These are phyloP conservation scores for Eremothecium sinecaudum DNA, from an alignment of 1,139 yeast species.

Conservation along the genomic window DNA sequence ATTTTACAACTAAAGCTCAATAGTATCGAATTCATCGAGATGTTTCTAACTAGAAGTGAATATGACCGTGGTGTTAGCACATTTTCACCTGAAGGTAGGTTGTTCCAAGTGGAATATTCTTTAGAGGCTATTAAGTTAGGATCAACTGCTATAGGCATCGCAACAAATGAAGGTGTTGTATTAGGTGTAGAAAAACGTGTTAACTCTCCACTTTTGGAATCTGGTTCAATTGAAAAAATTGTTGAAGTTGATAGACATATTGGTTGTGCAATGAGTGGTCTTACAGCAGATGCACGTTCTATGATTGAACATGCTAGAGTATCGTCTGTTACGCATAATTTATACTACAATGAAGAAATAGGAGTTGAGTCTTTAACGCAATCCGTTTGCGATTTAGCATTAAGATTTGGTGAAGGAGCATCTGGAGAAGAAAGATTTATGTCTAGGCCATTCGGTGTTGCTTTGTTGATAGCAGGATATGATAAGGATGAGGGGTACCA, in stretches of 20 bases:
- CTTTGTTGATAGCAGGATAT: conserved; percentile 87
- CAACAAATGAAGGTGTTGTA: conserved; percentile 94
- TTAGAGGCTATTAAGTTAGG: conserved; percentile 91
- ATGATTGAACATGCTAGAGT: conserved; percentile 98
- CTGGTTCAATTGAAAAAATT: conserved; percentile 89
- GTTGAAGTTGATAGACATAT: conserved; percentile 90
- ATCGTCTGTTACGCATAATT: conserved; percentile 75
- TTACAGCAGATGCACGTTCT: conserved; percentile 97
- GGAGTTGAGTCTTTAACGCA: conserved; percentile 92
- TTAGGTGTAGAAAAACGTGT: conserved; percentile 96
- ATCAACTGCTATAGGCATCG: conserved; percentile 94
- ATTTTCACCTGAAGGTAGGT: conserved; percentile 96
- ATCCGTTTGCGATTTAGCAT: conserved; percentile 91
- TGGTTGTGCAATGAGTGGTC: conserved; percentile 98
- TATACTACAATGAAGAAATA: conserved; percentile 87
- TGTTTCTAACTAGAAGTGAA: conserved; percentile 98
- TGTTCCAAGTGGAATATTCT: conserved; percentile 97
- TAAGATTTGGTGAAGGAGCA: conserved; percentile 97
- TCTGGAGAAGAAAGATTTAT: conserved; percentile 92
- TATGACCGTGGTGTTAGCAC: conserved; percentile 98
- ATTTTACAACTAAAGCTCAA: too few relatives aligned
- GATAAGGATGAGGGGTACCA: conserved; percentile 94
- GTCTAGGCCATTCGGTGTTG: conserved; percentile 99
- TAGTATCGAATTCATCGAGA: too few relatives aligned
- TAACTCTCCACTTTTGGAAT: conserved; percentile 82